Percentiles rank a stretch among this genome's conserved stretches.
These are phyloP conservation scores for Boletus fagicola DNA, from an alignment of 768 basidiomycete genomes.

Conservation along the genomic window DNA sequence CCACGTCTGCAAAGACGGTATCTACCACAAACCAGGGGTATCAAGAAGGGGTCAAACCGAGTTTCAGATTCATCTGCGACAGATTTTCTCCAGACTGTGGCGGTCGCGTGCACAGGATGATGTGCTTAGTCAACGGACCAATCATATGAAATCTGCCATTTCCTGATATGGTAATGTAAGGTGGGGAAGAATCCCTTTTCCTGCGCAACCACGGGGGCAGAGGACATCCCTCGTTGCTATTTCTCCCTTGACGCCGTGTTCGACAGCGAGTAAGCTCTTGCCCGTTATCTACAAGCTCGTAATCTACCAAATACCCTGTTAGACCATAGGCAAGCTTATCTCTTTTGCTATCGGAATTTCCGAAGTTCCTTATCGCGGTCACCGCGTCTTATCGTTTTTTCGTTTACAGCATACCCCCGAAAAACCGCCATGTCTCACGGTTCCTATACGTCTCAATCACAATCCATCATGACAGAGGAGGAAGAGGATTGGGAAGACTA, in stretches of 20 bases:
- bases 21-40: not conserved
- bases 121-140: slow-evolving; percentile 30
- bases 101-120: slow-evolving; percentile 16
- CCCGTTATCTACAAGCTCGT: not conserved
- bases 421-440: slow-evolving; percentile 61
- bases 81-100: not conserved
- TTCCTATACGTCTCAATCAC: slow-evolving; percentile 69
- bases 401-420: slow-evolving; percentile 36
- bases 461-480: slow-evolving; percentile 84
- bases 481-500: slow-evolving; percentile 94
- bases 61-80: not conserved
- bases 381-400: slow-evolving; percentile 35
- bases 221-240: not conserved
- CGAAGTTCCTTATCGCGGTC: slow-evolving; percentile 32
- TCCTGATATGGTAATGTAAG: slow-evolving; percentile 18
- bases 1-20: not conserved
- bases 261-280: not conserved
- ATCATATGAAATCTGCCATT: slow-evolving; percentile 27
- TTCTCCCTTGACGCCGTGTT: not conserved
- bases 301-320: slow-evolving; percentile 25
- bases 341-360: slow-evolving; percentile 21
- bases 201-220: slow-evolving; percentile 6
- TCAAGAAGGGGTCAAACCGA: not conserved
- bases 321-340: slow-evolving; percentile 31
- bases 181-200: slow-evolving; percentile 7